Percentiles rank a stretch among this genome's conserved stretches.
Evolutionary conservation across 1,284 basidiomycete species (phyloP).

Genomic region (Rhizoctonia solani): DNA sequence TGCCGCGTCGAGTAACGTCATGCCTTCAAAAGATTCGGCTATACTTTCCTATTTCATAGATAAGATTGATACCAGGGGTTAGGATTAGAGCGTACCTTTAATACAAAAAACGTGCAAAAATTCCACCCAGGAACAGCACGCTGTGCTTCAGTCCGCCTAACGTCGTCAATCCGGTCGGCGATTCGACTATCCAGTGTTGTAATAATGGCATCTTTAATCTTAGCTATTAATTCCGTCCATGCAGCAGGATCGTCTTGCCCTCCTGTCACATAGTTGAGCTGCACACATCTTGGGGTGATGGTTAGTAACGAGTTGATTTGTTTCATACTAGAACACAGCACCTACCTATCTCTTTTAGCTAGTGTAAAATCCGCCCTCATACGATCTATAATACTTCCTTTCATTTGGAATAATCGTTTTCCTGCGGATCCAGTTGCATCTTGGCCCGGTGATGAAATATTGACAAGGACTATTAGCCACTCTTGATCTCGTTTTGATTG

Average conservation of each 20-base stretch:
- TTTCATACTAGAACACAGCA: neutral
- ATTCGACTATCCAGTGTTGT: slow-evolving; percentile 81
- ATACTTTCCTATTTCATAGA: slow-evolving; percentile 78
- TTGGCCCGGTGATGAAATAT: slow-evolving; percentile 69
- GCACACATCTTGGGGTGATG: slow-evolving; percentile 73
- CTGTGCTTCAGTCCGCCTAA: slow-evolving; percentile 83
- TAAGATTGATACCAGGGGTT: neutral
- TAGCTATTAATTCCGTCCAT: slow-evolving; percentile 88
- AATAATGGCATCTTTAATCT: slow-evolving; percentile 87
- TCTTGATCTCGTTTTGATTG: slow-evolving; percentile 71
- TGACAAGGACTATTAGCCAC: slow-evolving; percentile 78
- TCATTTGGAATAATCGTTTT: slow-evolving; percentile 77
- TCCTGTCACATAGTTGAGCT: slow-evolving; percentile 70
- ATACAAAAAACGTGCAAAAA: slow-evolving; percentile 92
- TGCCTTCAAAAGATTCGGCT: slow-evolving; percentile 88
- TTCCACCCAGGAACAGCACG: slow-evolving; percentile 93
- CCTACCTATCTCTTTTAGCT: slow-evolving; percentile 84
- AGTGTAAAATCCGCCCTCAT: slow-evolving; percentile 90
- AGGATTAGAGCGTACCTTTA: slow-evolving; percentile 66
- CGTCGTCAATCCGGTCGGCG: slow-evolving; percentile 81
- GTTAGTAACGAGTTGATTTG: slow-evolving; percentile 10
- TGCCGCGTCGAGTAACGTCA: slow-evolving; percentile 88
- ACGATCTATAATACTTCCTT: slow-evolving; percentile 85
- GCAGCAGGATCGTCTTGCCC: slow-evolving; percentile 71
- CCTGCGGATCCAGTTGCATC: slow-evolving; percentile 51